Evolutionary conservation across 1,284 basidiomycete genomes (phyloP).

Genomic region (Pseudozyma flocculosa): DNA sequence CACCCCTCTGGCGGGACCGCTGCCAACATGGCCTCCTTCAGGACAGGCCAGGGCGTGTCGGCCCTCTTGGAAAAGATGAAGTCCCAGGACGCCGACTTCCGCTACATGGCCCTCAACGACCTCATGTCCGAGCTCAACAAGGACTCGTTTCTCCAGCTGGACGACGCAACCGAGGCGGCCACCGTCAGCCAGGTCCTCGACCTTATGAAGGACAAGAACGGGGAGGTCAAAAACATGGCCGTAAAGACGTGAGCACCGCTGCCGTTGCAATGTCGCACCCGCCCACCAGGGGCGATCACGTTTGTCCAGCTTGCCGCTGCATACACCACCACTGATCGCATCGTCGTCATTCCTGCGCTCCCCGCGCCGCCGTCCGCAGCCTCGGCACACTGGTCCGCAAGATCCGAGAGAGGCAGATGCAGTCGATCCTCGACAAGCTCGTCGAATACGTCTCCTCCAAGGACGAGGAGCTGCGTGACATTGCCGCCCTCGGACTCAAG

Average conservation of each 20-base stretch:
- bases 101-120: constrained; percentile 56
- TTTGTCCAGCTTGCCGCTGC: too few relatives aligned
- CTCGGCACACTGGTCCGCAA: constrained; percentile 83
- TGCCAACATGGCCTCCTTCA: constrained; percentile 23
- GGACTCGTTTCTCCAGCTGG: constrained; percentile 37
- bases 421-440: constrained; percentile 79
- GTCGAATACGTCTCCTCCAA: constrained; percentile 79
- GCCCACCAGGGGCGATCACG: constrained; percentile 1
- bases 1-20: too few relatives aligned
- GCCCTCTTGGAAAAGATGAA: constrained; percentile 54
- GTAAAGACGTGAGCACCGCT: constrained; percentile 74
- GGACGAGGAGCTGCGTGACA: constrained; percentile 87
- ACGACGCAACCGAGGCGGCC: constrained; percentile 66
- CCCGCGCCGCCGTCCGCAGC: constrained; percentile 60
- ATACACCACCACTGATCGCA: too few relatives aligned
- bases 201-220: constrained; percentile 87
- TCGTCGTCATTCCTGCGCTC: too few relatives aligned
- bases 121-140: constrained; percentile 38
- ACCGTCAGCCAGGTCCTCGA: constrained; percentile 76
- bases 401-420: constrained; percentile 77
- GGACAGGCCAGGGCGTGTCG: constrained; percentile 33
- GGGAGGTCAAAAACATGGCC: constrained; percentile 96
- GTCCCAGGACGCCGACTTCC: constrained; percentile 52
- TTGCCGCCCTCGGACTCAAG: constrained; percentile 87
- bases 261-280: neutral